Conservation (phyloP, 2,329 filamentous ascomycete species). For the Alternaria sp. region DNA sequence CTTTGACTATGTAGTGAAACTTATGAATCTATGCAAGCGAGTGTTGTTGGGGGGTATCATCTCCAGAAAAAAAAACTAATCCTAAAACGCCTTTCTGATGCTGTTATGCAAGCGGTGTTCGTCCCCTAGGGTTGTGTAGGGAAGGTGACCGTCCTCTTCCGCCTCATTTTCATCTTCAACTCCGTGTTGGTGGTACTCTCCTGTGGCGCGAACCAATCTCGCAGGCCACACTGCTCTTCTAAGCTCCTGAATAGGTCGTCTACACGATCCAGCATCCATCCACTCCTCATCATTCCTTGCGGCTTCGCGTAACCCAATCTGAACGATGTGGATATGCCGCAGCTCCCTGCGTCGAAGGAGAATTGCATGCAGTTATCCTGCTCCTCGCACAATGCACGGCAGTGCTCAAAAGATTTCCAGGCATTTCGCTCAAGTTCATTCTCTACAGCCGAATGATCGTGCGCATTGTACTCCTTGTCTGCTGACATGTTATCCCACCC, state of each 20-base stretch:
- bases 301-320: conserved; percentile 45
- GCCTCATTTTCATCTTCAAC: conserved; percentile 30
- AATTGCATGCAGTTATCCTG: conserved; percentile 47
- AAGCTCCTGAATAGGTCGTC: conserved; percentile 44
- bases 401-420: conserved; percentile 49
- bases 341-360: conserved; percentile 45
- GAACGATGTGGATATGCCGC: conserved; percentile 42
- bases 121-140: too few species aligned
- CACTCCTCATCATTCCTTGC: conserved; percentile 37
- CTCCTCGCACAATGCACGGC: conserved; percentile 46
- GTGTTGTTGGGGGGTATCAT: conserved; percentile 22
- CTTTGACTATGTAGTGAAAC: conserved; percentile 1
- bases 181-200: conserved; percentile 26
- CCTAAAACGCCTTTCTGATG: conserved; percentile 3
- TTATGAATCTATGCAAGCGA: conserved; percentile 13
- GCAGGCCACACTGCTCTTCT: conserved; percentile 43
- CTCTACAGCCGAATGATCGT: conserved; percentile 34
- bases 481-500: conserved; percentile 51
- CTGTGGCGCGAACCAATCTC: conserved; percentile 47
- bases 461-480: conserved; percentile 48
- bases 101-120: background rate
- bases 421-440: conserved; percentile 43
- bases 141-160: conserved; percentile 15
- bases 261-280: conserved; percentile 50
- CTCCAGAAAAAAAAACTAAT: background rate